Base-by-base conservation (phyloP, 345 rosid genomes). In the Lepidium sativum region DNA sequence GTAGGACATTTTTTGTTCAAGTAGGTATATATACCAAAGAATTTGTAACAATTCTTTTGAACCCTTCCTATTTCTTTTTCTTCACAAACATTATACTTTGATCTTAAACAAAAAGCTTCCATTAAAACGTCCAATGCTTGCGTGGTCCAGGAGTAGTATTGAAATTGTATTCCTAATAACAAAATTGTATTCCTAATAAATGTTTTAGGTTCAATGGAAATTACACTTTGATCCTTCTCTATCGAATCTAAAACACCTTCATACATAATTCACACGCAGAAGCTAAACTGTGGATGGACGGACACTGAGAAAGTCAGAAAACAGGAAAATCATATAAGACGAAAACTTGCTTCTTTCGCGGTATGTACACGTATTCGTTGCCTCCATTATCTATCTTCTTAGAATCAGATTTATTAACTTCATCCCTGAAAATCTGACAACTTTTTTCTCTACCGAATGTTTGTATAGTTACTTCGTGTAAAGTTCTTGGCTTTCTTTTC, bases 211-310 rank as follows among this genome's bases (percentile, higher is more conserved):
- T 38, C 23, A 29, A 1, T n/a, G 9, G 18, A 60, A 60, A 33
- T 21, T 33, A 69, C 67, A 43, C 2, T 52, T 40, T 15, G 6
- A 3, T 23, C 73, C 73, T n/a, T n/a, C n/a, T n/a, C 65, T 21
- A n/a, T 54, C 42, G 20, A n/a, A n/a, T 3, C 31, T 27, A 27
- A 37, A 23, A 20, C 33, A 23, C 35, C 23, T 25, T 0, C 4
- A 14, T 3, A 48, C 56, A 27, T 27, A 27, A 27, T 27, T 27
- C 31, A 25, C 6, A 49, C 41, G 39, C 52, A 3, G 20, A 13
- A 40, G 18, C 47, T 12, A 48, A 31, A 23, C 21, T 37, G 29
- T 35, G 35, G n/a, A n/a, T n/a, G n/a, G 3, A 61, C 41, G 31
- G 13, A 9, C 29, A 11, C 64, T 43, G 17, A 60, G 31, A 15